Base-by-base conservation (phyloP, 2,329 filamentous ascomycete species). In the Leptoxyphium fumago region DNA sequence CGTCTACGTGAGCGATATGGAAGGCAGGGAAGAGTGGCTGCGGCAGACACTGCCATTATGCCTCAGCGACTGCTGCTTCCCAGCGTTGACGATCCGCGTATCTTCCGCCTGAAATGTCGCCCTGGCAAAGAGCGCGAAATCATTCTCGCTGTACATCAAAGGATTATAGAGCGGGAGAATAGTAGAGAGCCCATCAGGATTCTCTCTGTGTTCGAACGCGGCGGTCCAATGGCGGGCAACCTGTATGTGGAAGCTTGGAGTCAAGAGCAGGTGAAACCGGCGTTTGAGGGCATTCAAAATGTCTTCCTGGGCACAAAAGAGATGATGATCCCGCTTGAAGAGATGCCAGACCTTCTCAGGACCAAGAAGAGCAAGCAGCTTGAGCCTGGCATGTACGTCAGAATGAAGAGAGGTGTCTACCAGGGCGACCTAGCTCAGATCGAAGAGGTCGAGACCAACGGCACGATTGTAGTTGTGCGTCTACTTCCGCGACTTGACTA, bases 121-220 rank as follows among this genome's bases (percentile, higher is more conserved):
- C 85, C 91, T 53, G 89, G 89, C 55, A 98, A 98, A 64, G 91
- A 98, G 66, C 78, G 82, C 48, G 91, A 98, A 59, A 82, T 94
- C 32, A 74, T 98, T 43, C 83, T 86, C 59, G 79, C 79, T 26
- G 83, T 98, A 53, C 85, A 86, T 68, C 94, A 88, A 66, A 81
- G 87, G 43, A 79, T 94, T 42, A 80, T 93, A 60, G 87, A 96
- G 58, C 76, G 82, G 34, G 65, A 75, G 41, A 78, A 77, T 26
- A 85, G 84, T 17, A 84, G 87, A 55, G 82, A 89, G 48, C 82
- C 87, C 41, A 69, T 94, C 18, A 77, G 78, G 50, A 89, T 98
- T 52, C 89, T 84, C 42, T 84, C 86, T 0, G 89, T 85, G 1
- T 96, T 98, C 57, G 89, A 96, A 64, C 82, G 91, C 48, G 86